Conservation (phyloP, 306 rosid species). For the Sechiopsis laciniata region DNA sequence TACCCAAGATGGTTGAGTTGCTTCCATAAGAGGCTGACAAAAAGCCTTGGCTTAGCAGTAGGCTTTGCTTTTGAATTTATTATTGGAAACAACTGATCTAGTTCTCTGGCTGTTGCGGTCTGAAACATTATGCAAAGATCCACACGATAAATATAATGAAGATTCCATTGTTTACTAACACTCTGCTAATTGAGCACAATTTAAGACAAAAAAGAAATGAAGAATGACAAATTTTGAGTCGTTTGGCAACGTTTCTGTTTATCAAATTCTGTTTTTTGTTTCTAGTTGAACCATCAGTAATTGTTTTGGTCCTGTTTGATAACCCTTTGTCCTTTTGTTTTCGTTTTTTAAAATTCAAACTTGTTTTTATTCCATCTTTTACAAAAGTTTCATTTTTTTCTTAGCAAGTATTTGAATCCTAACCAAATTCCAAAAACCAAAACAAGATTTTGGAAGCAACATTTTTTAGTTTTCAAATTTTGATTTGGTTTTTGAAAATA, state of each 20-base stretch:
- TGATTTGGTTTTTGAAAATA: too few relatives aligned
- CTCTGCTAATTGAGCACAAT: background rate
- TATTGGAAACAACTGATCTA: slow-evolving; percentile 65
- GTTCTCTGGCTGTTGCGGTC: slow-evolving; percentile 45
- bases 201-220: background rate
- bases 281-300: background rate
- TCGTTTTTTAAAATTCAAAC: too few relatives aligned
- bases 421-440: too few relatives aligned
- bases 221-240: background rate
- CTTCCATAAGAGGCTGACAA: slow-evolving; percentile 76
- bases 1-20: slow-evolving; percentile 93
- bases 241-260: background rate
- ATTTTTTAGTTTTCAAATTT: too few relatives aligned
- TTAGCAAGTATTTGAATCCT: too few relatives aligned
- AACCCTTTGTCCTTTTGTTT: too few relatives aligned
- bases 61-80: slow-evolving; percentile 70
- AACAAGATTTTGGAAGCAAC: too few relatives aligned
- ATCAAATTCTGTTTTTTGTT: background rate
- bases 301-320: too few relatives aligned
- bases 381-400: too few relatives aligned
- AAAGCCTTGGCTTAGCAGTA: slow-evolving; percentile 67
- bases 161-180: background rate
- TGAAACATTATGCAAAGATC: slow-evolving; percentile 23
- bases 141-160: background rate
- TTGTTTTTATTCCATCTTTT: too few relatives aligned